Evolutionary conservation across 352 stramenopile species (phyloP).

Genomic region (Phytopythium kandeliae): DNA sequence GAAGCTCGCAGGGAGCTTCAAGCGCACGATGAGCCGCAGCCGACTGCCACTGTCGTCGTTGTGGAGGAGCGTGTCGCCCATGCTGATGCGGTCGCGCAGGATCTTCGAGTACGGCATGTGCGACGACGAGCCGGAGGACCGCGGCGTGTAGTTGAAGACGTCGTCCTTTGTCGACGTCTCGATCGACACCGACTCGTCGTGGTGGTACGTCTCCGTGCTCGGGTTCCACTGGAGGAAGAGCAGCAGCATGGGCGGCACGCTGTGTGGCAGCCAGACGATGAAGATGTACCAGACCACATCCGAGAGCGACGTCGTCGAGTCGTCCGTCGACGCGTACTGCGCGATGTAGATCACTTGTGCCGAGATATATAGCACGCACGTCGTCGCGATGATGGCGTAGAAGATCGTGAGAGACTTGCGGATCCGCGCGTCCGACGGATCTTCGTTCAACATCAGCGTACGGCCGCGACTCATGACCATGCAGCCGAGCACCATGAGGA

Average conservation of each 20-base stretch:
- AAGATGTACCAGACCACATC: conserved; percentile 87
- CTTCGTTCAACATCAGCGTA: conserved; percentile 83
- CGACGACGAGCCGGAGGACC: conserved; percentile 70
- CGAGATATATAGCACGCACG: conserved; percentile 82
- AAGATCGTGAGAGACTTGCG: conserved; percentile 85
- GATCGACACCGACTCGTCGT: conserved; percentile 53
- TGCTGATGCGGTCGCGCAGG: conserved; percentile 57
- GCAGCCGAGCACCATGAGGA: conserved; percentile 81
- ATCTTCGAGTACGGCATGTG: conserved; percentile 81
- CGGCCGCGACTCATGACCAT: conserved; percentile 85
- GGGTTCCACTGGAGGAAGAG: conserved; percentile 86
- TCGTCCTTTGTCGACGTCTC: conserved; percentile 76
- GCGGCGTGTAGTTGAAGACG: conserved; percentile 79
- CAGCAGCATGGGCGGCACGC: conserved; percentile 63
- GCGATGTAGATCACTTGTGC: conserved; percentile 86
- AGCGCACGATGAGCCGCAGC: conserved; percentile 71
- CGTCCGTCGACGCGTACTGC: conserved; percentile 67
- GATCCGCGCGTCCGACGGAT: conserved; percentile 74
- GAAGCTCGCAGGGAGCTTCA: conserved; percentile 75
- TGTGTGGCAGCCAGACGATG: conserved; percentile 79
- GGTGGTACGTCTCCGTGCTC: conserved; percentile 57
- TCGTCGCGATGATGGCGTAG: conserved; percentile 85
- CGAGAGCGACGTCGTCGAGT: conserved; percentile 57
- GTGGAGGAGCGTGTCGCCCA: conserved; percentile 73
- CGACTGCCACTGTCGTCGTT: conserved; percentile 80